Conservation (phyloP, 2,329 filamentous ascomycete species). For the Calonectria pseudoturangicola region DNA sequence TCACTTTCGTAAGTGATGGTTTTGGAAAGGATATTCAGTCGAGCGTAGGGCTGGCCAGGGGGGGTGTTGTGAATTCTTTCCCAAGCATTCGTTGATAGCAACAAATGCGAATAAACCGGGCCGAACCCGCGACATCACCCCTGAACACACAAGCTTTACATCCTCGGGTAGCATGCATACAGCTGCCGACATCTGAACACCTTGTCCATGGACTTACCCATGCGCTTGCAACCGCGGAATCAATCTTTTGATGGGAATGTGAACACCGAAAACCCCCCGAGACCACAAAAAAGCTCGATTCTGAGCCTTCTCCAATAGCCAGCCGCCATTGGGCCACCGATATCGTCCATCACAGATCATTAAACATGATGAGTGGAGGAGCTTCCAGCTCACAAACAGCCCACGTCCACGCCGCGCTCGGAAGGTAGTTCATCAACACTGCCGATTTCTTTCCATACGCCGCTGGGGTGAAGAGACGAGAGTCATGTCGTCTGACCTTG, state of each 20-base stretch:
- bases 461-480: constrained; percentile 60
- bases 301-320: constrained; percentile 14
- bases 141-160: constrained; percentile 29
- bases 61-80: constrained; percentile 7
- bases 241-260: constrained; percentile 16
- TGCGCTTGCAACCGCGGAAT: constrained; percentile 39
- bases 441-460: constrained; percentile 59
- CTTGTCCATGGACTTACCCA: constrained; percentile 28
- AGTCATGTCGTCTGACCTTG: constrained; percentile 59
- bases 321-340: constrained; percentile 30
- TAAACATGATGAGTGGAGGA: constrained; percentile 62
- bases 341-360: constrained; percentile 56
- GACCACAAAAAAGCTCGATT: constrained; percentile 15
- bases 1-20: background rate
- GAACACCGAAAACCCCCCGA: constrained; percentile 39
- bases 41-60: constrained; percentile 40
- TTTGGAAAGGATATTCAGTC: constrained; percentile 37
- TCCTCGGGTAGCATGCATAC: constrained; percentile 49
- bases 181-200: constrained; percentile 32
- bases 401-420: constrained; percentile 64
- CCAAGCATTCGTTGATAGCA: constrained; percentile 1
- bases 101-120: constrained; percentile 25
- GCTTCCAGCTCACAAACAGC: constrained; percentile 57
- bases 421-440: constrained; percentile 59
- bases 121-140: constrained; percentile 44